These are phyloP conservation scores for Monotropa hypopitys DNA, from an alignment of 179 eudicot genomes.

Conservation along the genomic window DNA sequence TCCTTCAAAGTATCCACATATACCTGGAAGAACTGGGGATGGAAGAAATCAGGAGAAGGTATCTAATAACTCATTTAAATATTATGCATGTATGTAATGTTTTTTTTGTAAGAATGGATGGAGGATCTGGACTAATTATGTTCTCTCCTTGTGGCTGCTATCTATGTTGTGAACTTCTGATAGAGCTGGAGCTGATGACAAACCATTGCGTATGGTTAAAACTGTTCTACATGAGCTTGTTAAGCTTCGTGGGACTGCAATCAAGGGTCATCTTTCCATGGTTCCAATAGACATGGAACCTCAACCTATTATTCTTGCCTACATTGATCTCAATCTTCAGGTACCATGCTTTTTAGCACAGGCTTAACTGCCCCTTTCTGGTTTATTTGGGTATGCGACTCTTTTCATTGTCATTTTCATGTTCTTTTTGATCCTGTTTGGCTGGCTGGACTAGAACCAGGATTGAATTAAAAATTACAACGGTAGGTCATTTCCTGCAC, in stretches of 20 bases:
- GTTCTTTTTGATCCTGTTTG: not conserved
- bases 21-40: constrained; percentile 94
- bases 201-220: constrained; percentile 95
- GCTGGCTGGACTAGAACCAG: not conserved
- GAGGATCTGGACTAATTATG: not conserved
- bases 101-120: not conserved
- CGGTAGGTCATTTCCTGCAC: not conserved
- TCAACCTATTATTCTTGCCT: constrained; percentile 94
- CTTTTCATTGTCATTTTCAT: not conserved
- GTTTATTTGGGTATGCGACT: not conserved
- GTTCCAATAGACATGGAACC: constrained; percentile 95
- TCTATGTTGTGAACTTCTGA: constrained; percentile 2
- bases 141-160: not conserved
- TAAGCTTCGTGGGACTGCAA: constrained; percentile 94
- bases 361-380: not conserved
- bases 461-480: not conserved
- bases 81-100: not conserved
- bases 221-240: constrained; percentile 97
- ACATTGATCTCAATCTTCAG: constrained; percentile 97
- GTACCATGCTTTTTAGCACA: constrained; percentile 22
- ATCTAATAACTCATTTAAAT: not conserved
- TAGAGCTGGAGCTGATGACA: constrained; percentile 99
- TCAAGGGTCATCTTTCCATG: constrained; percentile 93
- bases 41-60: constrained; percentile 99
- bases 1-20: constrained; percentile 90